Base-by-base conservation (phyloP, 2,329 filamentous ascomycete species). In the Colletotrichum lupini region DNA sequence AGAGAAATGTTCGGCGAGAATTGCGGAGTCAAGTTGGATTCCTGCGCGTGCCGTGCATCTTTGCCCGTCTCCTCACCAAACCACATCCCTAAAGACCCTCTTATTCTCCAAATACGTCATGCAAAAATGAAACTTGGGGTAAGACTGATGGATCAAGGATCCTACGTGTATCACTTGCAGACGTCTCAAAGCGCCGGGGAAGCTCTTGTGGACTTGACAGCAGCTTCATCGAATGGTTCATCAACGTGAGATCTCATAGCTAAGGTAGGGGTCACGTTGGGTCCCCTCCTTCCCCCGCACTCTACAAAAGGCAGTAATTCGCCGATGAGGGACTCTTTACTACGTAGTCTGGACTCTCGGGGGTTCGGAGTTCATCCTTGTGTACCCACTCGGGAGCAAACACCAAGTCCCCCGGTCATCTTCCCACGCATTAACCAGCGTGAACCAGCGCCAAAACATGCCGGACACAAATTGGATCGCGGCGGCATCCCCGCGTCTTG, bases 91-190 rank as follows among this genome's bases (percentile, higher is more conserved):
- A 7, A 4, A 37, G 46, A 63, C 28, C 14, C 37, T 60, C 46
- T 65, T 22, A 30, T 67, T 67, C 63, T 67, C 68, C 68, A 71
- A 62, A 60, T 37, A 67, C 62, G 68, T 62, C 68, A 67, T 61
- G 63, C 56, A 37, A 5, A 3, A 61, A 16, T 49, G 22, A 32
- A 67, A 61, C 46, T 67, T 57, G 68, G 56, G 35, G 62, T 46
- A 66, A 12, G 24, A 56, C 16, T 9, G 32, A 57, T 24, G 9
- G 35, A 35, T n/a, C 14, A 57, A 16, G 9, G 35, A 35, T n/a
- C 14, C 22, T 16, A 19, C 9, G 24, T 46, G 46, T 55, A n/a
- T 42, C 30, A 19, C n/a, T 12, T 16, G 24, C 19, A 16, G n/a
- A 30, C 42, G 12, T 66, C 30, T 59, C 37, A 67, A 28, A 55